These are phyloP conservation scores for Raffaelea albimanens DNA, from an alignment of 2,329 filamentous ascomycete genomes.

Conservation along the genomic window DNA sequence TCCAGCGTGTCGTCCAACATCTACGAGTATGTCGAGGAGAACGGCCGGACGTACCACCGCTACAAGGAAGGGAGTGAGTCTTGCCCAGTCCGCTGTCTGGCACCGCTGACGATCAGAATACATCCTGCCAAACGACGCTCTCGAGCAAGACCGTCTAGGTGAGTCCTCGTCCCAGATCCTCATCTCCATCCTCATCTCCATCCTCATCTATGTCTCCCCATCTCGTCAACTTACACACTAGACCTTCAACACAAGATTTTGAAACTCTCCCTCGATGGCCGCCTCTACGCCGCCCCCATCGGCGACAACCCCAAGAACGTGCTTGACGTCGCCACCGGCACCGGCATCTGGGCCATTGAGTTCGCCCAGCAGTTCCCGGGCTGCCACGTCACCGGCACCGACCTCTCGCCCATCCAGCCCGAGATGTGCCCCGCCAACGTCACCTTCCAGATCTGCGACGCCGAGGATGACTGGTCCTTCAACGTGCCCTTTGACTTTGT, in stretches of 20 bases:
- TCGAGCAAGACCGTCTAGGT: conserved; percentile 15
- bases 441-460: conserved; percentile 18
- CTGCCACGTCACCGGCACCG: conserved; percentile 12
- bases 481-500: conserved; percentile 15
- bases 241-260: conserved; percentile 18
- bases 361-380: conserved; percentile 12
- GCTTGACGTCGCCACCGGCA: conserved; percentile 8
- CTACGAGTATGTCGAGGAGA: conserved; percentile 6
- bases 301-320: conserved; percentile 4
- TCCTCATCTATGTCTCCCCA: too few species aligned
- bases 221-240: neutral
- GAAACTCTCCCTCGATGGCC: conserved; percentile 13
- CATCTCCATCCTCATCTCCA: too few species aligned
- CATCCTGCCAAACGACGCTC: conserved; percentile 18
- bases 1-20: neutral
- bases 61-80: conserved; percentile 8
- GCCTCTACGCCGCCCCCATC: conserved; percentile 15
- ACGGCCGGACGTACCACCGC: conserved; percentile 8
- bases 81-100: too few species aligned
- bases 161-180: conserved; percentile 8
- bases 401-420: conserved; percentile 17
- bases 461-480: conserved; percentile 18
- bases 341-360: conserved; percentile 10
- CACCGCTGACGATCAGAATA: conserved; percentile 12
- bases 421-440: conserved; percentile 14